Conservation (phyloP, 2,329 filamentous ascomycete genomes). For the Helminthosporium solani region DNA sequence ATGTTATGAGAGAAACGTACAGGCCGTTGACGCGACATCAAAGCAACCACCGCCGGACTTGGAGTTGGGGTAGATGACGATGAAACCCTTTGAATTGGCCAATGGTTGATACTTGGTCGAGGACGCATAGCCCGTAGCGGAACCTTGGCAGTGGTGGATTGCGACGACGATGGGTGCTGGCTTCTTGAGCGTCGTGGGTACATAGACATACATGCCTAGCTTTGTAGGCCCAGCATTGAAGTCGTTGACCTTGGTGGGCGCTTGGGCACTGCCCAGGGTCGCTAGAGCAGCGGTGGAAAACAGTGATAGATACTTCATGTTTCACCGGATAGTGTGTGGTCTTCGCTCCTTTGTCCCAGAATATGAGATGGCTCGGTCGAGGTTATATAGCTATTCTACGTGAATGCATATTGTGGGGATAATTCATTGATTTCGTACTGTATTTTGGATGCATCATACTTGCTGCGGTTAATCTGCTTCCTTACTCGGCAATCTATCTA, state of each 20-base stretch:
- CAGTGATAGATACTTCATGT: not conserved
- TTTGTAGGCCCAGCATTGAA: slow-evolving; percentile 50
- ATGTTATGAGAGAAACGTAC: slow-evolving; percentile 4
- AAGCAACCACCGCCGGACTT: slow-evolving; percentile 22
- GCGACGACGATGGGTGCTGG: slow-evolving; percentile 41
- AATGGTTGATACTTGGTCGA: slow-evolving; percentile 14
- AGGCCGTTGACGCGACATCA: slow-evolving; percentile 18
- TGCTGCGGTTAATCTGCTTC: slow-evolving; percentile 2
- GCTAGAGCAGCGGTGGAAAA: slow-evolving; percentile 4
- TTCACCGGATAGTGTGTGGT: not conserved
- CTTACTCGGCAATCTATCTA: slow-evolving; percentile 6
- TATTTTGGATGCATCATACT: not conserved
- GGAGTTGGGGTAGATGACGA: slow-evolving; percentile 23
- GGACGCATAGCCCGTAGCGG: slow-evolving; percentile 13
- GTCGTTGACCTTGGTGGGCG: slow-evolving; percentile 39
- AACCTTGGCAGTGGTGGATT: slow-evolving; percentile 22
- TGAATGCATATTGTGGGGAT: not conserved
- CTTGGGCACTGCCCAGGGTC: slow-evolving; percentile 7
- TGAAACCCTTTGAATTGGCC: slow-evolving; percentile 19
- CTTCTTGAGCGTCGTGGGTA: slow-evolving; percentile 43
- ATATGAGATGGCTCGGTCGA: not conserved
- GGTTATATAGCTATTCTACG: not conserved
- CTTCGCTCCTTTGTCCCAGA: not conserved
- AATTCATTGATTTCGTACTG: not conserved
- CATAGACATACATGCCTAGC: slow-evolving; percentile 54